A percentile compares a stretch with the other conserved stretches of the same genome.
Evolutionary conservation across 1,284 basidiomycete genomes (phyloP).

Genomic region (Tylopilus sp.): DNA sequence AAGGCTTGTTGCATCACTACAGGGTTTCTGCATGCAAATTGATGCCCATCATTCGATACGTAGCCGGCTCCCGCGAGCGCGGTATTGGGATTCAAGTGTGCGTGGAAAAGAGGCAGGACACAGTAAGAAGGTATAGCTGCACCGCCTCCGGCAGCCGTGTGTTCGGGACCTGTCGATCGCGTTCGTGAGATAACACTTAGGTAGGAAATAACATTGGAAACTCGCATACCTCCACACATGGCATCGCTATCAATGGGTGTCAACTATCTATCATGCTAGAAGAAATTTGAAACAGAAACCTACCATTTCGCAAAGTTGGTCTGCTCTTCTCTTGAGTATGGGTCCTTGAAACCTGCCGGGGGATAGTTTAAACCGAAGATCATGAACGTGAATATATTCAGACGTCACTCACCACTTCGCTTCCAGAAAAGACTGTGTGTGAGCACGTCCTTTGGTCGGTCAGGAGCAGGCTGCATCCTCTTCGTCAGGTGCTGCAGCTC

Average conservation of each 20-base stretch:
- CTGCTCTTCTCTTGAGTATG: conserved; percentile 54
- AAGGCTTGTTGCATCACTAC: conserved; percentile 39
- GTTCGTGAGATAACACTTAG: background rate
- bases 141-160: conserved; percentile 37
- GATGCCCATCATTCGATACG: too few species aligned
- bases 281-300: background rate
- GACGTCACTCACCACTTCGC: conserved; percentile 40
- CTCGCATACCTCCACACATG: conserved; percentile 40
- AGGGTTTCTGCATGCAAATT: conserved; percentile 46
- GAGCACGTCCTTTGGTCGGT: conserved; percentile 49
- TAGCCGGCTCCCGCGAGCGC: too few species aligned
- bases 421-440: conserved; percentile 56
- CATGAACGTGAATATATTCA: background rate
- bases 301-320: conserved; percentile 52
- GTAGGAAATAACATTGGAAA: background rate
- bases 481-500: conserved; percentile 46
- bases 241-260: conserved; percentile 40
- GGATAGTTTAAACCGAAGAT: background rate
- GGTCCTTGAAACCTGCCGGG: conserved; percentile 40
- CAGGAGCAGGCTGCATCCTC: conserved; percentile 43
- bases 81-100: too few species aligned
- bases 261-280: background rate
- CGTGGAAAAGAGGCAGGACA: too few species aligned
- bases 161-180: conserved; percentile 40
- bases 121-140: conserved; percentile 50